These are phyloP conservation scores for Mycena chlorophos DNA, from an alignment of 768 basidiomycete genomes.

Conservation along the genomic window DNA sequence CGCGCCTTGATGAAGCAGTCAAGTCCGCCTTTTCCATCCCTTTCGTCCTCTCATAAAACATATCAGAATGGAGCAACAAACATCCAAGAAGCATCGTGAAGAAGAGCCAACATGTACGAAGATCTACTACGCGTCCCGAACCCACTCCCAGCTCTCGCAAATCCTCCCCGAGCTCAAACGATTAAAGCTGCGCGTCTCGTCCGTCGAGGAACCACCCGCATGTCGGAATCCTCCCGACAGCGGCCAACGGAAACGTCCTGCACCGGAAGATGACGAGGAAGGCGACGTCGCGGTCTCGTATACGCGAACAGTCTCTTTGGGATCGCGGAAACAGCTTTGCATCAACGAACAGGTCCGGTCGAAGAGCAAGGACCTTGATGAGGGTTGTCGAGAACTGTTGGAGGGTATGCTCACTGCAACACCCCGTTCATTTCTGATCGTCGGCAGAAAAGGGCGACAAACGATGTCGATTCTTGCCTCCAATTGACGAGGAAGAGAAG, in stretches of 20 bases:
- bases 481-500: slow-evolving; percentile 60
- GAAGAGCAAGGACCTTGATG: slow-evolving; percentile 73
- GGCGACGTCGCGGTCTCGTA: slow-evolving; percentile 26
- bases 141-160: slow-evolving; percentile 94
- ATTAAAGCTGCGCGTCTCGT: slow-evolving; percentile 57
- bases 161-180: slow-evolving; percentile 81
- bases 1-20: slow-evolving; percentile 80
- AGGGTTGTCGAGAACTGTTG: slow-evolving; percentile 81
- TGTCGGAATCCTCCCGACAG: slow-evolving; percentile 19
- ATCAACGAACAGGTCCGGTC: slow-evolving; percentile 79
- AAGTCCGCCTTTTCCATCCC: slow-evolving; percentile 18
- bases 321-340: slow-evolving; percentile 88
- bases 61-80: slow-evolving; percentile 27
- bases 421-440: neutral
- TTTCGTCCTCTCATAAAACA: slow-evolving; percentile 21
- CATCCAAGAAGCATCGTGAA: slow-evolving; percentile 26
- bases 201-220: slow-evolving; percentile 7
- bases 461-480: slow-evolving; percentile 77
- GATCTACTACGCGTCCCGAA: slow-evolving; percentile 93
- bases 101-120: slow-evolving; percentile 69
- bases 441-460: slow-evolving; percentile 58
- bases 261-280: slow-evolving; percentile 27
- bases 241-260: slow-evolving; percentile 24
- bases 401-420: slow-evolving; percentile 45
- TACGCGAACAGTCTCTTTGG: slow-evolving; percentile 77